Conservation (phyloP, 2,329 filamentous ascomycete genomes). For the Ceratocystiopsis sp. region DNA sequence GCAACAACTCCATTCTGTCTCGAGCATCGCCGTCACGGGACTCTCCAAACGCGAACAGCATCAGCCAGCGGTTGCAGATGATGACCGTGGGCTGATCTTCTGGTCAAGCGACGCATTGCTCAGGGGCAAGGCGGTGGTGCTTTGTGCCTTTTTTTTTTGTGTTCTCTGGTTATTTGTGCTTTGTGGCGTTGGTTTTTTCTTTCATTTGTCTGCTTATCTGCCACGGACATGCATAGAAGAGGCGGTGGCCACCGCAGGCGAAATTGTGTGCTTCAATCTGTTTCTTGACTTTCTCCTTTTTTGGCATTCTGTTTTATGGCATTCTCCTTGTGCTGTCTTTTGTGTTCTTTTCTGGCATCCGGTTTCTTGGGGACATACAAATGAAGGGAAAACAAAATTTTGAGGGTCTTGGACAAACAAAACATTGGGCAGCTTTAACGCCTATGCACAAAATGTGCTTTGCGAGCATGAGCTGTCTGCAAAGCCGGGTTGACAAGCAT, state of each 20-base stretch:
- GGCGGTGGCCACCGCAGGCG: background rate
- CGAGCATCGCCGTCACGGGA: constrained; percentile 27
- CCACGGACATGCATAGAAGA: constrained; percentile 7
- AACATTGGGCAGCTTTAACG: background rate
- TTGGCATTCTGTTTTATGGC: too few species aligned
- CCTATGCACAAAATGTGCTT: too few species aligned
- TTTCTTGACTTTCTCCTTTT: constrained; percentile 1
- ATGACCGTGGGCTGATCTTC: constrained; percentile 42
- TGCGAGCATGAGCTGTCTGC: too few species aligned
- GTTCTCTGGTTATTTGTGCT: background rate
- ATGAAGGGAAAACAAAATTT: constrained; percentile 5
- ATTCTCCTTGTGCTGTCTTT: background rate
- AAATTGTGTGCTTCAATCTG: constrained; percentile 2
- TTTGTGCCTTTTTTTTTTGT: background rate
- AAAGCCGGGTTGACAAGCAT: too few species aligned
- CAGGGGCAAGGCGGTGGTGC: background rate
- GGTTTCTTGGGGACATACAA: constrained; percentile 4
- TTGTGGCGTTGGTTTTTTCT: background rate
- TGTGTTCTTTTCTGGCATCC: constrained; percentile 4
- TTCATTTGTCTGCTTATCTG: constrained; percentile 1
- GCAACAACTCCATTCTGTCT: constrained; percentile 34
- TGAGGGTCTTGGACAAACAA: constrained; percentile 3
- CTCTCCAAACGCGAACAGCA: constrained; percentile 31
- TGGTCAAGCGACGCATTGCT: background rate
- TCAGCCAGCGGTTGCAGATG: constrained; percentile 41